Evolutionary conservation across 139 green algal genomes (phyloP), one percentile per base, ranked within the genome.

Genomic region (Picochlorum sp.): DNA sequence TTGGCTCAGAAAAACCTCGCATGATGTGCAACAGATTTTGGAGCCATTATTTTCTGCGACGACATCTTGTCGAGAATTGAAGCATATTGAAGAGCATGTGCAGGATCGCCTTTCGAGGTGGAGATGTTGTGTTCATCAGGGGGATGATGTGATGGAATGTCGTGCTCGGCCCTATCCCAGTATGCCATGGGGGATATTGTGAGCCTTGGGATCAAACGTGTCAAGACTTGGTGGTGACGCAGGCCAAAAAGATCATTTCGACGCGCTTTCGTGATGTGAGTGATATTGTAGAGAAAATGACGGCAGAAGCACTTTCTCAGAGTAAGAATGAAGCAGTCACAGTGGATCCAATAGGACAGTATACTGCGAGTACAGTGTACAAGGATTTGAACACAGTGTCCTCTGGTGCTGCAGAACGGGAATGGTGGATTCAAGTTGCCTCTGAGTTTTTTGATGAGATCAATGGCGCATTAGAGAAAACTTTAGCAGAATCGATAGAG

Each of bases 251-350:
- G 34, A 41, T 41, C 4, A 41, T 41, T 41, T 41, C 34, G 0
- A 41, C 34, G 14, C 34, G 34, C 34, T 41, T 41, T 41, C 34
- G 34, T 41, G 34, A 41, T 41, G 34, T 41, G 2, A 11, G 34
- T 41, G 34, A 13, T 41, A 41, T 41, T 41, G 34, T 41, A 41
- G 34, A 41, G 6, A 41, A 41, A 11, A 41, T 41, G 34, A 11
- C 8, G 30, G n/a, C 68, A 83, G 81, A 81, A 83, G 6, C 66
- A 41, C 5, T 41, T 41, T 41, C 34, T 41, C 34, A 41, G 9
- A 41, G 34, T 41, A 41, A 41, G 34, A 41, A 41, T 41, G 34
- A 41, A 41, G 34, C 34, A 41, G 34, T 41, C 34, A 41, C 34
- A 41, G 34, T 41, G 34, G 34, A 41, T 41, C 34, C 34, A 41